These are phyloP conservation scores for Lachnellula suecica DNA, from an alignment of 2,329 filamentous ascomycete species.

Conservation along the genomic window DNA sequence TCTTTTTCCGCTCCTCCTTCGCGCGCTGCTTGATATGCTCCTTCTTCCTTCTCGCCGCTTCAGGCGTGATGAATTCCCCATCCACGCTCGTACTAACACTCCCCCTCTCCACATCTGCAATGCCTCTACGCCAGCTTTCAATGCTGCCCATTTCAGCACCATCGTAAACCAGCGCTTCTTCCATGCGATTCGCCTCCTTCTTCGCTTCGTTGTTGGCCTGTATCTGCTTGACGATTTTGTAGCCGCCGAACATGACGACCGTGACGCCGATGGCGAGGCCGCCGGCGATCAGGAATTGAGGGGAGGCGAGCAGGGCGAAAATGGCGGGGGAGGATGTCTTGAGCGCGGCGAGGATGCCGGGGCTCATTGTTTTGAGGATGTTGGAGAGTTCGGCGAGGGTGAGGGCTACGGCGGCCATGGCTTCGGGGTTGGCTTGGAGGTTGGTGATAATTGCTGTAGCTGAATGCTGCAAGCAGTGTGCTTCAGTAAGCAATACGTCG, in stretches of 20 bases:
- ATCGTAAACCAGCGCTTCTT: constrained; percentile 32
- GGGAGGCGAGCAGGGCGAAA: constrained; percentile 81
- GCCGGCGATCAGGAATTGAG: constrained; percentile 91
- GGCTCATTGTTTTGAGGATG: constrained; percentile 79
- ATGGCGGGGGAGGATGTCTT: constrained; percentile 83
- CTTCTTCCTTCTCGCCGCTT: constrained; percentile 10
- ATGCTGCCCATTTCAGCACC: constrained; percentile 30
- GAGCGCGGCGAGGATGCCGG: constrained; percentile 71
- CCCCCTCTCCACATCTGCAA: constrained; percentile 28
- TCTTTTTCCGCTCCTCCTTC: constrained; percentile 5
- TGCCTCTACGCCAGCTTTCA: constrained; percentile 34
- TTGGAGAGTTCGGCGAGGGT: constrained; percentile 89
- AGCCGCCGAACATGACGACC: constrained; percentile 91
- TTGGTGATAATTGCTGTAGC: constrained; percentile 80
- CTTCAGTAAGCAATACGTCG: constrained; percentile 78
- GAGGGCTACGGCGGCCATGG: constrained; percentile 89
- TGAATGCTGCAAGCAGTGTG: constrained; percentile 83
- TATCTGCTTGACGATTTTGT: constrained; percentile 94
- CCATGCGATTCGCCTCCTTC: constrained; percentile 23
- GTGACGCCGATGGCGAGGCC: constrained; percentile 91
- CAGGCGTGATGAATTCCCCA: constrained; percentile 29
- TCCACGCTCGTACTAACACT: constrained; percentile 33
- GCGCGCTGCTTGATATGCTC: constrained; percentile 9
- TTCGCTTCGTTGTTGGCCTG: constrained; percentile 38
- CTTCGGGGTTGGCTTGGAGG: constrained; percentile 80